These are phyloP conservation scores for Aspergillus sojae DNA, from an alignment of 2,329 filamentous ascomycete genomes.

Conservation along the genomic window DNA sequence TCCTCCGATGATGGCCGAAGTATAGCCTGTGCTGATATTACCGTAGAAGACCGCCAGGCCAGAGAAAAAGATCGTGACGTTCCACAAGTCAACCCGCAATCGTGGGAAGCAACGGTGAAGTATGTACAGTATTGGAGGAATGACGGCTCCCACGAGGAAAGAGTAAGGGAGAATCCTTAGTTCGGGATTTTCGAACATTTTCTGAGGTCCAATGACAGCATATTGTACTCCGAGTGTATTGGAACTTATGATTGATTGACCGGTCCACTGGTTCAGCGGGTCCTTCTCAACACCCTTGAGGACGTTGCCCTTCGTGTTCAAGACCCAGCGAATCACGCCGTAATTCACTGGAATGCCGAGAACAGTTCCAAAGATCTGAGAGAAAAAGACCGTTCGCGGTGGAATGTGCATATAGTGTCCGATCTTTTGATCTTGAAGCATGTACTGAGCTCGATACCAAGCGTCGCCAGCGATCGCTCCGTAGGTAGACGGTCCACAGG, in stretches of 20 bases:
- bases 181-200: constrained; percentile 31
- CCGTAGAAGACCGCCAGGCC: constrained; percentile 60
- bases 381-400: constrained; percentile 62
- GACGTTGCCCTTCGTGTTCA: constrained; percentile 60
- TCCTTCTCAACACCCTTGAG: constrained; percentile 55
- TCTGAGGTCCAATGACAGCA: constrained; percentile 54
- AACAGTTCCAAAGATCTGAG: constrained; percentile 61
- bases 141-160: constrained; percentile 34
- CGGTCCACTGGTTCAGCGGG: constrained; percentile 64
- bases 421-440: constrained; percentile 66
- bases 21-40: constrained; percentile 63
- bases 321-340: constrained; percentile 62
- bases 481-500: constrained; percentile 60
- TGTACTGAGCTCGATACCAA: constrained; percentile 62
- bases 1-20: constrained; percentile 60
- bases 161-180: constrained; percentile 35
- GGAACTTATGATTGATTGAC: constrained; percentile 54
- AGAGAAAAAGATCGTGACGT: constrained; percentile 65
- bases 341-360: constrained; percentile 65
- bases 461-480: constrained; percentile 63
- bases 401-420: constrained; percentile 66
- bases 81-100: constrained; percentile 60
- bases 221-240: constrained; percentile 63
- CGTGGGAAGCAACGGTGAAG: constrained; percentile 58
- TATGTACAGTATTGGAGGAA: constrained; percentile 46